phyloP scores from a whole-genome alignment of 208 protist genomes.

The Leishmania aethiopica region DNA sequence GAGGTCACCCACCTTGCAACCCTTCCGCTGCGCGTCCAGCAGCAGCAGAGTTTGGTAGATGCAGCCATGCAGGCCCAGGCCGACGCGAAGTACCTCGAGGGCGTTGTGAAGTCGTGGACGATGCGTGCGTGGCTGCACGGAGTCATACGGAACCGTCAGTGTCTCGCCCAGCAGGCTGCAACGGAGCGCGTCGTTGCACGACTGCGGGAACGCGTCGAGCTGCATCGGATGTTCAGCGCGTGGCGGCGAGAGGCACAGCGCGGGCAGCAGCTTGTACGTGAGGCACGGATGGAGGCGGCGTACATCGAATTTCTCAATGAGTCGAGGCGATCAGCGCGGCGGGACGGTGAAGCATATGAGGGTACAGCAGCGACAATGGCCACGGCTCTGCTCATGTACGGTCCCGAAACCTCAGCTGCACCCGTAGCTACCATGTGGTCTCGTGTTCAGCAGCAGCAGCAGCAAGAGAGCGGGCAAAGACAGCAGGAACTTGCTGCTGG shows the following conservation, averaged over 20 bases:
- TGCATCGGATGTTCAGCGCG: conserved; percentile 50
- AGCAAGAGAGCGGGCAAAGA: not conserved
- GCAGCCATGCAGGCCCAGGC: conserved; percentile 42
- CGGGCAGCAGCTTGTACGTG: conserved; percentile 31
- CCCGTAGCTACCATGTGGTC: conserved; percentile 2
- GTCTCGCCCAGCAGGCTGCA: conserved; percentile 8
- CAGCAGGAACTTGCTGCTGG: not conserved
- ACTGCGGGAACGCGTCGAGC: conserved; percentile 27
- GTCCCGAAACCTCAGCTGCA: not conserved
- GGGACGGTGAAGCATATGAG: conserved; percentile 30
- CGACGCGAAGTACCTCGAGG: conserved; percentile 71
- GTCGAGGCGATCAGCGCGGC: conserved; percentile 43
- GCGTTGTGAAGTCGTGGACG: conserved; percentile 67
- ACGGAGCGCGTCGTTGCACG: conserved; percentile 22
- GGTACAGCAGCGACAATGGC: conserved; percentile 1
- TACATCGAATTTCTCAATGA: conserved; percentile 55
- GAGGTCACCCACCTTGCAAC: conserved; percentile 70
- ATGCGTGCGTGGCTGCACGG: conserved; percentile 68
- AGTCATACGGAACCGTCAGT: conserved; percentile 26
- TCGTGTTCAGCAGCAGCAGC: not conserved
- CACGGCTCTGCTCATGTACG: not conserved
- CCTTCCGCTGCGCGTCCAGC: conserved; percentile 51
- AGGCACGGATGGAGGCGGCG: conserved; percentile 40
- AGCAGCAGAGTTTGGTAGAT: conserved; percentile 25
- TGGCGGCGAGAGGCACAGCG: conserved; percentile 57